Base-by-base conservation (phyloP, 1,139 yeast genomes). In the Debaryomycetaceae sp. region DNA sequence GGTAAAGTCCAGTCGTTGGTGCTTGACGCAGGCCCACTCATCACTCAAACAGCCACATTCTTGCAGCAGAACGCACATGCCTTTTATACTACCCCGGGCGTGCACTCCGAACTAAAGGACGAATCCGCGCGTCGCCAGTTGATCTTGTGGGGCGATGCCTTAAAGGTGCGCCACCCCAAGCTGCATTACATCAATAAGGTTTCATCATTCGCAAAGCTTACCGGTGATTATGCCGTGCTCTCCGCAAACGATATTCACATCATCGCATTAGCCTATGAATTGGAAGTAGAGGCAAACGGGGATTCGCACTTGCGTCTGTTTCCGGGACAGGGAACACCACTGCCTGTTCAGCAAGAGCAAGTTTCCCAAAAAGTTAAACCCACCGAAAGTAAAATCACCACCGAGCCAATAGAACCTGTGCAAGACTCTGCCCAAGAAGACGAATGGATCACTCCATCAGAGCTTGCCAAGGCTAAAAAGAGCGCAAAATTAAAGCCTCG, bases 11-110 rank as follows among this genome's bases (percentile, higher is more conserved):
- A 66, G 34, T 58, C 77, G 2, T 59, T 90, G 33, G 79, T 90
- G 12, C 65, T 90, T 40, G 98, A 90, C 66, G 96, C 97, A 5
- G 93, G 95, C 32, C 98, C 98, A 8, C 61, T 90, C 44, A 79
- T 90, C 42, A 80, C 94, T 2, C 92, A 82, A 46, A 68, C 92
- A 5, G 82, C 82, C n/a, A 66, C 85, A 2, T 71, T 77, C 21
- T 63, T 86, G 33, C 78, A 78, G 47, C 73, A 69, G 37, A 70
- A 67, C 46, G 96, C 95, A 1, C 55, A 65, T 15, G 54, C 56
- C 13, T 83, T 81, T 47, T 81, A 67, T 50, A 87, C 97, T 11
- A 85, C 97, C 1, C 97, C 97, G 3, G 87, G 95, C 1, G 97
- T 92, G 14, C 73, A 68, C 45, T 63, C 71, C 21, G 99, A 92